These are phyloP conservation scores for Asterophora lycoperdoides DNA, from an alignment of 768 basidiomycete species.

Conservation along the genomic window DNA sequence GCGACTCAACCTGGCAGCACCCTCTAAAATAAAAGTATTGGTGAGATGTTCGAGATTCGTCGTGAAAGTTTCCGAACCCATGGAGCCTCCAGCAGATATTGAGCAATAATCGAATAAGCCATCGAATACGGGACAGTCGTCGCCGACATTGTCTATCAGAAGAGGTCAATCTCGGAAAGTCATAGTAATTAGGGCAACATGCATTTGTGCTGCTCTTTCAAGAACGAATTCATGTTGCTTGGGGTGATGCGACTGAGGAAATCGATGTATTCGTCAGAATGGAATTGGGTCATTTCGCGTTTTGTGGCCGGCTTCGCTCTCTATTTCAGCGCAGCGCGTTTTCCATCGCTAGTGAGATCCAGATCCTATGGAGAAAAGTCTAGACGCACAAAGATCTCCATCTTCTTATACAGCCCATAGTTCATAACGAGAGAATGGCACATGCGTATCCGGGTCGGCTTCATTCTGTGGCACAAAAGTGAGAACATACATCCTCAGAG, in stretches of 20 bases:
- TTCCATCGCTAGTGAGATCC: too few species aligned
- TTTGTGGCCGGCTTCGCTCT: slow-evolving; percentile 99
- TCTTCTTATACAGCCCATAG: slow-evolving; percentile 97
- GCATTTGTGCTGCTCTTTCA: slow-evolving; percentile 98
- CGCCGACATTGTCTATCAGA: slow-evolving; percentile 88
- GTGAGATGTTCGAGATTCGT: background rate
- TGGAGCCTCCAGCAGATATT: slow-evolving; percentile 98
- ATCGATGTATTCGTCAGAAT: slow-evolving; percentile 98
- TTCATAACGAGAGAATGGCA: slow-evolving; percentile 99
- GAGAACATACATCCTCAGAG: slow-evolving; percentile 10
- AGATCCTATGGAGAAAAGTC: background rate
- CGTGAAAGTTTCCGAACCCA: slow-evolving; percentile 62
- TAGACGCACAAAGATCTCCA: slow-evolving; percentile 95
- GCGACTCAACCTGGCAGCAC: slow-evolving; percentile 88
- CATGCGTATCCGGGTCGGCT: slow-evolving; percentile 98
- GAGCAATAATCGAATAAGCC: slow-evolving; percentile 99
- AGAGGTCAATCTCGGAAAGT: background rate
- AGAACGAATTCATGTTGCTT: slow-evolving; percentile 89
- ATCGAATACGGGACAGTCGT: slow-evolving; percentile 98
- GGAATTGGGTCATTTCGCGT: slow-evolving; percentile 99
- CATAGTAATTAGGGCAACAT: slow-evolving; percentile 19
- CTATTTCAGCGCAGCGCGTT: slow-evolving; percentile 41
- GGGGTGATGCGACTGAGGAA: slow-evolving; percentile 93
- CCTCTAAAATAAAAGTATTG: slow-evolving; percentile 57
- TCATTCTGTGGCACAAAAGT: slow-evolving; percentile 59